Evolutionary conservation across 805 yeast genomes (phyloP).

Genomic region (Myxozyma monticola): DNA sequence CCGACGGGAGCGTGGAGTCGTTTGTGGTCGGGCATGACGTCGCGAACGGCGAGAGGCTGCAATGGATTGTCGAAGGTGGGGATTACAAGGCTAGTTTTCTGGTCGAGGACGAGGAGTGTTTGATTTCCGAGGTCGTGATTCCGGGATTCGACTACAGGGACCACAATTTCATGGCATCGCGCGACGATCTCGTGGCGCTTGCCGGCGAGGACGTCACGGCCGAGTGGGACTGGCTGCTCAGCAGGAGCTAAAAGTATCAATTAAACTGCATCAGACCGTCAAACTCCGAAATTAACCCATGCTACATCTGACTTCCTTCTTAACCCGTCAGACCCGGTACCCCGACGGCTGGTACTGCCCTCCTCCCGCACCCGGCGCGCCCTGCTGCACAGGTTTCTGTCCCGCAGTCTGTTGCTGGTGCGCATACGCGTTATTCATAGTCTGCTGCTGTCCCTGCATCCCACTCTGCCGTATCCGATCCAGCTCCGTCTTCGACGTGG

Average conservation of each 20-base stretch:
- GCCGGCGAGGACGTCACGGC: slow-evolving; percentile 43
- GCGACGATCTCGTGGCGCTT: slow-evolving; percentile 37
- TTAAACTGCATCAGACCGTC: too few species aligned
- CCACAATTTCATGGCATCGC: slow-evolving; percentile 47
- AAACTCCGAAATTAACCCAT: too few species aligned
- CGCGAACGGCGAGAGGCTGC: slow-evolving; percentile 49
- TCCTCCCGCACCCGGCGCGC: slow-evolving; percentile 12
- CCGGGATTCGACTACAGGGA: slow-evolving; percentile 63
- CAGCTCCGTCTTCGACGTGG: slow-evolving; percentile 8
- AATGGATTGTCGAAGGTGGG: slow-evolving; percentile 66
- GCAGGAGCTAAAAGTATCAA: not conserved
- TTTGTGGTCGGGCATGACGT: slow-evolving; percentile 52
- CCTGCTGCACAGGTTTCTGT: not conserved
- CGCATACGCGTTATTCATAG: slow-evolving; percentile 3
- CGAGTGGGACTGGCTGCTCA: slow-evolving; percentile 42
- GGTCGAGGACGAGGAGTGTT: slow-evolving; percentile 40
- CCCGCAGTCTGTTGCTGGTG: not conserved
- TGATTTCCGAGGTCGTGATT: slow-evolving; percentile 48
- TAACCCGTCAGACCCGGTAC: not conserved
- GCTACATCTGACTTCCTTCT: not conserved
- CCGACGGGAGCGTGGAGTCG: slow-evolving; percentile 50
- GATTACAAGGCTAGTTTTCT: slow-evolving; percentile 56
- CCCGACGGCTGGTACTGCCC: slow-evolving; percentile 12
- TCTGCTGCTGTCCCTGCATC: slow-evolving; percentile 2
- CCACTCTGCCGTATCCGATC: slow-evolving; percentile 7